These are phyloP conservation scores for Sordariomycetes sp. DNA, from an alignment of 2,329 filamentous ascomycete species.

Conservation along the genomic window DNA sequence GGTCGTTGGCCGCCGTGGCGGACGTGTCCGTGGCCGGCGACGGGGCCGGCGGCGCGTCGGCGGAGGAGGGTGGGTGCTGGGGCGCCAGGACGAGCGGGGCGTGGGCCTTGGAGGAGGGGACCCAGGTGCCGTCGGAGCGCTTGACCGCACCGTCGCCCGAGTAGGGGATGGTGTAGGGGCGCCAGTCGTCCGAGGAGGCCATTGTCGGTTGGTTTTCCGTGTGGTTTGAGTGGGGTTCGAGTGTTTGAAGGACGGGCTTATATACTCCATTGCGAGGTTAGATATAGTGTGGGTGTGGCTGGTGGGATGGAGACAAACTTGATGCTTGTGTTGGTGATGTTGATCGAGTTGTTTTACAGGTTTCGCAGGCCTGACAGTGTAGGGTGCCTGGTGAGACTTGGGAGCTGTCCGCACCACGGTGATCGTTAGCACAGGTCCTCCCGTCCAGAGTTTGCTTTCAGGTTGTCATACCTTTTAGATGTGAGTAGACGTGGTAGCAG, in stretches of 20 bases:
- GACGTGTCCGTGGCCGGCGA: constrained; percentile 1
- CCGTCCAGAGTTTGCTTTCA: no score
- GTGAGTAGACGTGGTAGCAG: no score
- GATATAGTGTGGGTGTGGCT: neutral
- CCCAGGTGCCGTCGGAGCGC: constrained; percentile 6
- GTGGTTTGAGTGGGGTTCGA: neutral
- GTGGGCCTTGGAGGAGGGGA: neutral
- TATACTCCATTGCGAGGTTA: neutral
- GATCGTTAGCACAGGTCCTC: neutral
- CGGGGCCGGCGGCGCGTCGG: neutral
- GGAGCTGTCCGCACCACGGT: neutral
- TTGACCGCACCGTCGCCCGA: constrained; percentile 3
- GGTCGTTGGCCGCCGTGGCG: neutral
- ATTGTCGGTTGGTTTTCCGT: neutral
- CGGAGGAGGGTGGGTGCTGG: neutral
- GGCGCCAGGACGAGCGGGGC: neutral
- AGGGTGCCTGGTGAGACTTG: no score
- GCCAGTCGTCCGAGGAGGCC: constrained; percentile 3
- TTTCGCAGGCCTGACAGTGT: neutral
- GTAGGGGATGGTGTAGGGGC: constrained; percentile 9
- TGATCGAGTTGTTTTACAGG: neutral
- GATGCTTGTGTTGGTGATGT: neutral
- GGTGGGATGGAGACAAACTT: neutral
- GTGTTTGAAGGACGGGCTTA: neutral
- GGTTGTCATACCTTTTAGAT: no score